Base-by-base conservation (phyloP, 2,329 filamentous ascomycete genomes). In the Neofusicoccum kwambonambiense region DNA sequence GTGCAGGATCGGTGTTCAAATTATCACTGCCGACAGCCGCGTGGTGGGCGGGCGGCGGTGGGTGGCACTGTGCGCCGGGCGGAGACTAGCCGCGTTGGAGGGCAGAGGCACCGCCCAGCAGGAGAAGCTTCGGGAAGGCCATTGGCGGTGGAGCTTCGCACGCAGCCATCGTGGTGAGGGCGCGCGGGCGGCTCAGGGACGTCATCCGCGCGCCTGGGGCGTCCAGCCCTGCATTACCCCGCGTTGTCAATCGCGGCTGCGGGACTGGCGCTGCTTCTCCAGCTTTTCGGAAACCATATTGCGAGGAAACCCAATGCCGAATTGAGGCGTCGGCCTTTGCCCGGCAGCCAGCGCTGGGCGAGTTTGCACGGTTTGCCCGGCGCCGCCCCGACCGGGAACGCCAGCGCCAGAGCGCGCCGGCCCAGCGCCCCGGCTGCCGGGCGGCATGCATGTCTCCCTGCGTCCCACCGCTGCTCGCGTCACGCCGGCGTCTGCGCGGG, bases 261-360 rank as follows among this genome's bases (percentile, higher is more conserved):
- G 56, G 56, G 56, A 60, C 56, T 47, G 56, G 56, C 56, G 56
- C 56, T 60, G 11, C 37, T 60, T 60, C 56, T 60, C 56, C 56
- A 60, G 56, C 56, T 60, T 52, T 56, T 60, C 56, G 56, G 56
- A 60, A 60, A 60, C 56, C 56, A 60, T 60, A 15, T 60, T 60
- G 56, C 56, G 56, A 60, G 42, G 56, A 60, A 60, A 60, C 56
- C 42, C 56, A 60, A 60, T 49, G 42, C 42, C 56, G 56, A 47
- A n/a, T 57, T 60, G 56, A 60, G 31, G 22, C 41, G 42, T 60
- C 56, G 56, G 56, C 42, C 27, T 60, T 47, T 37, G 27, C 27
- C 7, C 56, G 56, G 56, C 56, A 39, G 22, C 39, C 42, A 42
- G 37, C 4, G 39, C 54, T 47, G n/a, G 56, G 56, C 42, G 42